phyloP scores from a whole-genome alignment of 176 grass and related monocot species.

The Zea luxurians region DNA sequence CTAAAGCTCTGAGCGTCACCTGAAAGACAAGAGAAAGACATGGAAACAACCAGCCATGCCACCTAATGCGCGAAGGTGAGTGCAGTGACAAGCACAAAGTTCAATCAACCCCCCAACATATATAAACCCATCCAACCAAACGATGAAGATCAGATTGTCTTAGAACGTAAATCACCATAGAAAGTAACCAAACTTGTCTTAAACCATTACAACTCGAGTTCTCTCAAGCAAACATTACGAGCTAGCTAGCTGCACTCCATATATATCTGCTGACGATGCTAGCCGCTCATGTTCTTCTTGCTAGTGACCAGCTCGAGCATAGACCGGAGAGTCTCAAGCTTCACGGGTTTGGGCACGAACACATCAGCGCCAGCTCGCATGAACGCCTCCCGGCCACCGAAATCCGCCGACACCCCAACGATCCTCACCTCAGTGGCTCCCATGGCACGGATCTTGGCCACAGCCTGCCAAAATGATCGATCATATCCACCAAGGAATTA shows the following conservation, averaged over 20 bases:
- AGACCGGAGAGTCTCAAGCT: neutral
- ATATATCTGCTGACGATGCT: neutral
- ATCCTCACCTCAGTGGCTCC: conserved; percentile 33
- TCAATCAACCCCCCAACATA: neutral
- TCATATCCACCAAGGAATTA: neutral
- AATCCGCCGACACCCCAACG: conserved; percentile 32
- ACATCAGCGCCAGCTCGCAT: conserved; percentile 21
- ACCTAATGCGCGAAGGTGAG: neutral
- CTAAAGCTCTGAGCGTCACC: neutral
- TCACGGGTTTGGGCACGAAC: conserved; percentile 23
- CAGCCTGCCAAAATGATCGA: neutral
- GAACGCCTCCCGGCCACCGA: neutral
- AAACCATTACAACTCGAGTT: neutral
- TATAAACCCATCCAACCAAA: neutral
- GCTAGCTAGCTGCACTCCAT: neutral
- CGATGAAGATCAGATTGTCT: neutral
- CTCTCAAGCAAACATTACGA: neutral
- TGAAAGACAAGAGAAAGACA: neutral
- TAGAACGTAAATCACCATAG: neutral
- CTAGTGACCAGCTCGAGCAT: conserved; percentile 21
- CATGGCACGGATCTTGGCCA: conserved; percentile 39
- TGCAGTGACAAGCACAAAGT: too few relatives aligned
- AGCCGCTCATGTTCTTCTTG: conserved; percentile 29
- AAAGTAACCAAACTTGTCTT: neutral
- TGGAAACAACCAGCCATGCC: neutral